Evolutionary conservation across 345 rosid genomes (phyloP), one percentile per base, ranked within the genome.

Genomic region (Arabis hirsuta): DNA sequence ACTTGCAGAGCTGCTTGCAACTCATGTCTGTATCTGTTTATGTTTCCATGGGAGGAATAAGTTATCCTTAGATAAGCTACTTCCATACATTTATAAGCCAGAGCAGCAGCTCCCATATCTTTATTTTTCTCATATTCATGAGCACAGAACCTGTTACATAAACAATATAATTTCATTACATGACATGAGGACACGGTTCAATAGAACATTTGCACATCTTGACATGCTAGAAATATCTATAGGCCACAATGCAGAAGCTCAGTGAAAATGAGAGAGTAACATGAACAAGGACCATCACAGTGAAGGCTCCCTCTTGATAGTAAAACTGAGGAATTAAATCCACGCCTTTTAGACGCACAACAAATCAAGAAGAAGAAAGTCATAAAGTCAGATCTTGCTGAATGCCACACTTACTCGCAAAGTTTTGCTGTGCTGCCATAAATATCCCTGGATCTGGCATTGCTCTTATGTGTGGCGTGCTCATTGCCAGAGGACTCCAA

Each of bases 31-130:
- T 80, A 93, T 81, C 88, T 87, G 82, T 46, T 82, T 64, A 88
- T 92, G 75, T 54, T 71, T 62, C 65, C 56, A 79, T 87, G 82
- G 13, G 91, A 86, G 58, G 88, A 79, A 80, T 88, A 85, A 66
- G 90, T 80, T 45, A 92, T 97, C 82, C 91, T 92, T 84, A 96
- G 80, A 81, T 85, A 86, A 57, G 99, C 99, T 77, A 96, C 94
- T 85, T 96, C 99, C 84, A 82, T 86, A 80, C 96, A 92, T 69
- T 96, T 96, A 88, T 96, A 96, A 66, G 98, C 97, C 81, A 96
- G 86, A 42, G 99, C 87, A 79, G 99, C 96, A 64, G 92, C 85
- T 57, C 91, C 99, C 95, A 86, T 84, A 64, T 96, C 94, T 83
- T 84, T 88, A 51, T 76, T 73, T 77, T 87, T 96, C 88, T 92